Base-by-base conservation (phyloP, 1,139 yeast species). In the Zygoascus sp. region DNA sequence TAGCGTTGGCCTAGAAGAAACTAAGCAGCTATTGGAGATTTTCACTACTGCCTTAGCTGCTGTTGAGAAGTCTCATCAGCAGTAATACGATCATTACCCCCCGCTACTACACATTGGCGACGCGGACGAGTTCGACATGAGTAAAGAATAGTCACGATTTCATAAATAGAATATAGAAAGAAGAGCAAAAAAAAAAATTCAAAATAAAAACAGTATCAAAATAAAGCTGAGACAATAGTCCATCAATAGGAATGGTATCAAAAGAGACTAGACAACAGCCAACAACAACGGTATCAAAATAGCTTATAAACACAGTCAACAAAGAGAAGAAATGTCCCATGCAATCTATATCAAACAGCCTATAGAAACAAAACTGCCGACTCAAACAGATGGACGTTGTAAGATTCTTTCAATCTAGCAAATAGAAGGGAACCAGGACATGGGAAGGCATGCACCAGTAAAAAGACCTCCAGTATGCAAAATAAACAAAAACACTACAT, bases 1-100 rank as follows among this genome's bases (percentile, higher is more conserved):
- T 48, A 85, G 96, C 61, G 80, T 92, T 47, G 98, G 98, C 0
- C 60, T 79, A 32, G 70, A 68, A 46, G 72, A 67, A n/a, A 68
- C 70, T 43, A 65, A 67, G 40, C 64, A 64, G 28, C 68, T 77
- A 48, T 56, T 77, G 37, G 61, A 63, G 28, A 63, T 67, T 30
- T 63, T 77, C 46, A 61, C 66, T 45, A 48, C 58, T 20, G 74
- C 74, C 34, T 55, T 73, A 11, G 51, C 45, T 13, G 48, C 45
- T 8, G 51, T 49, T 13, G 43, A 25, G 28, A 35, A 47, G 32
- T 36, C 42, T 30, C 40, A 44, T 20, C n/a, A 30, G 34, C 15
- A 30, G 13, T 15, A 16, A 30, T 16, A 30, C 13, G 11, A 9
- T 15, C 13, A n/a, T 8, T n/a, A n/a, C n/a, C n/a, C n/a, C n/a